phyloP scores from a whole-genome alignment of 371 early-diverging fungal species.

The Apophysomyces trapeziformis region DNA sequence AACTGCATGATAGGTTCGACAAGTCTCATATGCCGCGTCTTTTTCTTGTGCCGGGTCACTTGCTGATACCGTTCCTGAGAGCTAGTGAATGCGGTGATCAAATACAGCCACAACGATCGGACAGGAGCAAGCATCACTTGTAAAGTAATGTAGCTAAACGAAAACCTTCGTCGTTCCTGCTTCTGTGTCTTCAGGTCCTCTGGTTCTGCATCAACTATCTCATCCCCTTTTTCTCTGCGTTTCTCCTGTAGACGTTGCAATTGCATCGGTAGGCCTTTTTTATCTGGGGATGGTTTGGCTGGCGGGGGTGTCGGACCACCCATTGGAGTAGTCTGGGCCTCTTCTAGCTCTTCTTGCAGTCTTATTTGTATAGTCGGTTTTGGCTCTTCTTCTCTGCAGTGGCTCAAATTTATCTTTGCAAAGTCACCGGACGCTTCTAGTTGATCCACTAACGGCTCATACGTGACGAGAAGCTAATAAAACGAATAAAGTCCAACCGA shows the following conservation, averaged over 20 bases:
- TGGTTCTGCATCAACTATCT: conserved; percentile 21
- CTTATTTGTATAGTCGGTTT: neutral
- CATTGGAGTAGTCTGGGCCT: conserved; percentile 22
- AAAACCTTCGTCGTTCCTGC: conserved; percentile 34
- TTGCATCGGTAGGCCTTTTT: conserved; percentile 37
- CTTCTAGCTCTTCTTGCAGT: conserved; percentile 13
- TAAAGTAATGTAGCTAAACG: conserved; percentile 50
- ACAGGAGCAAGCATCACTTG: conserved; percentile 48
- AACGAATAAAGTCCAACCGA: neutral
- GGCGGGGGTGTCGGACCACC: conserved; percentile 4
- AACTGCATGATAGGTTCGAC: conserved; percentile 47
- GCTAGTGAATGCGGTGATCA: conserved; percentile 39
- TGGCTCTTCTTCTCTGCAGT: neutral
- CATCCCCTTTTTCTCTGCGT: conserved; percentile 30
- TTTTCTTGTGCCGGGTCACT: conserved; percentile 43
- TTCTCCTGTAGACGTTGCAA: conserved; percentile 47
- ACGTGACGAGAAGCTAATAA: conserved; percentile 30
- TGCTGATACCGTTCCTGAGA: conserved; percentile 51
- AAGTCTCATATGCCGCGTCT: conserved; percentile 40
- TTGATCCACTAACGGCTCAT: conserved; percentile 33
- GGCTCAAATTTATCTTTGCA: conserved; percentile 26
- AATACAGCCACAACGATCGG: conserved; percentile 36
- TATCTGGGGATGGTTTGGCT: conserved; percentile 11
- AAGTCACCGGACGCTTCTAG: conserved; percentile 39
- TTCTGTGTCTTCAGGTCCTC: conserved; percentile 23